Evolutionary conservation across 78 protist genomes (phyloP), one percentile per base, ranked within the genome.

Genomic region (Capsaspora owczarzaki): DNA sequence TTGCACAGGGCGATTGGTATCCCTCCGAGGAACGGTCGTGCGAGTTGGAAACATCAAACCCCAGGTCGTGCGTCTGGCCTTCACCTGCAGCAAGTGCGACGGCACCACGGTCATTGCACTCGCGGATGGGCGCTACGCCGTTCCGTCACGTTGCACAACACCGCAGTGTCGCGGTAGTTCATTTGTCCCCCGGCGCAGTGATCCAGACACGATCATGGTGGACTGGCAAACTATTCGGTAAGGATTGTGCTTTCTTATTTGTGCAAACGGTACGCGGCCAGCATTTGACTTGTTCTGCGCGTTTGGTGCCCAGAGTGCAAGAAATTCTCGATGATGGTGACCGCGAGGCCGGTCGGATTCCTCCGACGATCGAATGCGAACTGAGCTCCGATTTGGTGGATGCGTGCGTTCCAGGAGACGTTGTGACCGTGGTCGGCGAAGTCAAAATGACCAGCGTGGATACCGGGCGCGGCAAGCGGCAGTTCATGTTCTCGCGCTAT

Each of bases 1-100:
- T 8, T 5, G 20, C 29, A 27, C 74, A 68, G 78, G 78, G 29
- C 41, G 43, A 43, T 90, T 94, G 19, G 90, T 96, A 1, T 5
- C 83, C 22, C 25, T 96, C 1, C 53, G 71, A 0, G 98, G 99
- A 42, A 94, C 95, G 0, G 97, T 95, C 10, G 90, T 96, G 41
- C 82, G 99, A 10, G 95, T 85, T 20, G 63, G 96, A 44, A 31
- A 41, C 74, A 85, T 94, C 76, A 85, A 85, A 76, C 98, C 98
- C 22, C 14, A 93, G 29, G 89, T 93, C 29, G 31, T 27, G 1
- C 16, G 46, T 35, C 83, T 92, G 92, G 31, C 41, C 41, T 96
- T 91, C 51, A 35, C 0, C 14, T 93, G 96, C 89, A 25, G 35
- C n/a, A 78, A 75, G 6, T 93, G 96, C 86, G 70, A 33, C 25